Conservation (phyloP, 1,284 basidiomycete species). For the Tilletiaria anomala region DNA sequence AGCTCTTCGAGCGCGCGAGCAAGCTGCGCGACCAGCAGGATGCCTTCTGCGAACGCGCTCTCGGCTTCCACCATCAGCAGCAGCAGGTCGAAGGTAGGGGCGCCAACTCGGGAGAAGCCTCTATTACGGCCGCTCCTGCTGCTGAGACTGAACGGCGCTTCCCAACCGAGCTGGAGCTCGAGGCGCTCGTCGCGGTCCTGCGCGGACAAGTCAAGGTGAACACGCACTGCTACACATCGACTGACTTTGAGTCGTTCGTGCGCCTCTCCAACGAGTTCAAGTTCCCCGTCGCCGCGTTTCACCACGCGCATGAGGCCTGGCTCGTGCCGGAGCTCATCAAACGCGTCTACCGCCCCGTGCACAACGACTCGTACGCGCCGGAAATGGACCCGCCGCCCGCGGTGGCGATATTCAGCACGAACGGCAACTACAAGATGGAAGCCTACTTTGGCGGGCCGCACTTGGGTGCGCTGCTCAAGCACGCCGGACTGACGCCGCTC, state of each 20-base stretch:
- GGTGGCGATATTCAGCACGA: constrained; percentile 60
- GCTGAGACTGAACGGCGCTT: no score
- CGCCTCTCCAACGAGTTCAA: constrained; percentile 62
- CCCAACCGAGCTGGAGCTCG: constrained; percentile 27
- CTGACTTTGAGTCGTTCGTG: constrained; percentile 52
- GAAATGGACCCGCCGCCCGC: constrained; percentile 52
- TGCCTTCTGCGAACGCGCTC: no score
- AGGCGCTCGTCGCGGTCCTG: constrained; percentile 60
- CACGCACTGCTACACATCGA: constrained; percentile 43
- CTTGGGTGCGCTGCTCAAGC: constrained; percentile 57
- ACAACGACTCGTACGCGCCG: constrained; percentile 70
- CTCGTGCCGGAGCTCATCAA: background rate
- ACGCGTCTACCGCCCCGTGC: constrained; percentile 24
- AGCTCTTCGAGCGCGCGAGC: no score
- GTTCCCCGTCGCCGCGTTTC: constrained; percentile 51
- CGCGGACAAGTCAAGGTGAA: constrained; percentile 55
- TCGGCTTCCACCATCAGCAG: no score
- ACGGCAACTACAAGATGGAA: constrained; percentile 65
- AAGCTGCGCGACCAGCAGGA: no score
- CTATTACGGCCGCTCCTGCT: no score
- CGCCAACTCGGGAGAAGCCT: no score
- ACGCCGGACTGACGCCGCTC: constrained; percentile 52
- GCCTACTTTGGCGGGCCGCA: constrained; percentile 72
- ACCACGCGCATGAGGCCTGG: constrained; percentile 52
- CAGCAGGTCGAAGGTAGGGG: no score